Conservation (phyloP, 352 stramenopile genomes). For the Phytopythium mirpurense region DNA sequence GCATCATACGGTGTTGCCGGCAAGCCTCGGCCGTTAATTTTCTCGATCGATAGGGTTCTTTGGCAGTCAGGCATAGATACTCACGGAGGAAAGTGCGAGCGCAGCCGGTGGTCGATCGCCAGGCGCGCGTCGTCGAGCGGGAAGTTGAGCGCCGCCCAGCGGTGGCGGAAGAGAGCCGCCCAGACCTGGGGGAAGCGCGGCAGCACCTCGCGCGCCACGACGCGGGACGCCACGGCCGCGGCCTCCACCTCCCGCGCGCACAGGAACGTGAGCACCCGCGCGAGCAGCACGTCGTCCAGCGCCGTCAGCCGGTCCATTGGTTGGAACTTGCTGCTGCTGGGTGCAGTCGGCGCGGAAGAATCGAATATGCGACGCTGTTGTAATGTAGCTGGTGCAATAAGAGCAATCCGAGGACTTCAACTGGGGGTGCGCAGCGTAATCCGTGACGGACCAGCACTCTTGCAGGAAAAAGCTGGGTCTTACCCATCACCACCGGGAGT, state of each 20-base stretch:
- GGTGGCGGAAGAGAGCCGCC: constrained; percentile 49
- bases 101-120: constrained; percentile 26
- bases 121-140: constrained; percentile 18
- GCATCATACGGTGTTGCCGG: too few relatives aligned
- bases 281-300: constrained; percentile 51
- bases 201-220: constrained; percentile 34
- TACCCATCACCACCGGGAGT: not conserved
- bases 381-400: too few relatives aligned
- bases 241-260: constrained; percentile 48
- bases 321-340: too few relatives aligned
- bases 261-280: constrained; percentile 30
- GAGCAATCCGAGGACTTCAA: too few relatives aligned
- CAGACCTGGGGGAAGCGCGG: constrained; percentile 48
- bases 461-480: not conserved
- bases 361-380: too few relatives aligned
- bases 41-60: not conserved
- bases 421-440: too few relatives aligned
- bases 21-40: too few relatives aligned
- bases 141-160: constrained; percentile 66
- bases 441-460: not conserved
- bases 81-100: constrained; percentile 27
- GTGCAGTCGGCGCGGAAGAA: not conserved
- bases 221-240: constrained; percentile 29
- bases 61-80: not conserved
- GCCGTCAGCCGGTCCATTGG: constrained; percentile 10